Evolutionary conservation across 1,284 basidiomycete species (phyloP), one percentile per base, ranked within the genome.

Genomic region (Phellinidium pouzarii): DNA sequence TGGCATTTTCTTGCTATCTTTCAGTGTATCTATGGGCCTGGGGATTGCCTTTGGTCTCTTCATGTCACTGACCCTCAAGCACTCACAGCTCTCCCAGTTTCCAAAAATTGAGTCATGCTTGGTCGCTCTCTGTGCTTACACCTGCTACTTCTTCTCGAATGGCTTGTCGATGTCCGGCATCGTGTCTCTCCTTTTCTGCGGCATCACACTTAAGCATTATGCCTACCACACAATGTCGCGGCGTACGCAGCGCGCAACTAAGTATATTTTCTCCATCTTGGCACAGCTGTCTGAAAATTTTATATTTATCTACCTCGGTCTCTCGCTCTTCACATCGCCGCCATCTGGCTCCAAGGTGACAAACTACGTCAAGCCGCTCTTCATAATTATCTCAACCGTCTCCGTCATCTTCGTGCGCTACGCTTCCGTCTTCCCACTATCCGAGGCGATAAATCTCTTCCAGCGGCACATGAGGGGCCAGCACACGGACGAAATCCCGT

Each of bases 161-260:
- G 93, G 92, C 4, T 71, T 95, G 46, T 82, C 82, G 46, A 94
- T 97, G 91, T 94, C 91, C 59, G 95, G 96, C 46, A 98, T 99
- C 69, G 95, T 99, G 38, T 97, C 94, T 0, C 82, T 99, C 26
- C 81, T 99, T 31, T 98, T 99, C 75, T 99, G 95, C 67, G 95
- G 95, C 56, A 97, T 99, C 69, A 99, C 95, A 0, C 80, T 99
- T 62, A 99, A 99, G 70, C 96, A 99, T 68, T 99, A 99, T 64
- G 95, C 95, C 2, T 98, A 97, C 67, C 94, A 98, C 73, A 99
- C 92, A 53, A 99, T 99, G 95, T 97, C 94, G 3, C 80, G 81
- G 23, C 82, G 91, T 51, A 98, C 96, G 0, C 96, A 99, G 65
- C 79, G 89, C 42, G 90, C 94, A 9, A 93, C 90, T n/a, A 94